Percentiles rank a stretch among this genome's conserved stretches.
Evolutionary conservation across 192 early-diverging fungal genomes (phyloP).

Genomic region (Chytriomyces sp.): DNA sequence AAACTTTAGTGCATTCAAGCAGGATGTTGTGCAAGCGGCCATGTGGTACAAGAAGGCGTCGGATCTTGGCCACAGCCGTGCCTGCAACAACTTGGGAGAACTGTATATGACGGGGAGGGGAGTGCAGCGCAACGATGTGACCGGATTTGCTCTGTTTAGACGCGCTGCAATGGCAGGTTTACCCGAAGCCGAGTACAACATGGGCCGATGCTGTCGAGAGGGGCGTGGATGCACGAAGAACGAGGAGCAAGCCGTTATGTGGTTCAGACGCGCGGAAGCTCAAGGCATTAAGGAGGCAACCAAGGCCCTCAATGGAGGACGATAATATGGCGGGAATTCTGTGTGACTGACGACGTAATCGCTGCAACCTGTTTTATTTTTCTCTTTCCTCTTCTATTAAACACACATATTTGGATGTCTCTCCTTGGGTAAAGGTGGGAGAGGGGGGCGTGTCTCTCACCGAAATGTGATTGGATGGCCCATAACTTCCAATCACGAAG

Average conservation of each 20-base stretch:
- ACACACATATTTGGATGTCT: too few species aligned
- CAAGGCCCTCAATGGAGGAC: slow-evolving; percentile 20
- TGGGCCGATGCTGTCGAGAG: slow-evolving; percentile 34
- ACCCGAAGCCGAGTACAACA: slow-evolving; percentile 36
- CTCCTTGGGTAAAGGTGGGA: too few species aligned
- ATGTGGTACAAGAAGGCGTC: slow-evolving; percentile 34
- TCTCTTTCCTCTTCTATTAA: too few species aligned
- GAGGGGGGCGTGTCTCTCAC: too few species aligned
- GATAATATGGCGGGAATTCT: not conserved
- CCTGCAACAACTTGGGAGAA: slow-evolving; percentile 32
- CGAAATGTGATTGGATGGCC: too few species aligned
- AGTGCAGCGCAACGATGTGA: slow-evolving; percentile 21
- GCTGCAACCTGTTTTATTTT: too few species aligned
- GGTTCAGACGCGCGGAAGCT: slow-evolving; percentile 30
- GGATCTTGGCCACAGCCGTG: slow-evolving; percentile 24
- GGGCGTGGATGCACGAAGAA: slow-evolving; percentile 28
- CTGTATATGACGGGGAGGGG: slow-evolving; percentile 37
- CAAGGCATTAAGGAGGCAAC: slow-evolving; percentile 33
- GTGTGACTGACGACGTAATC: too few species aligned
- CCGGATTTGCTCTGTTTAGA: slow-evolving; percentile 28
- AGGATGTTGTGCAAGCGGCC: slow-evolving; percentile 31
- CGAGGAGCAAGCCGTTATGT: slow-evolving; percentile 33
- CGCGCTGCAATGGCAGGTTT: slow-evolving; percentile 32
- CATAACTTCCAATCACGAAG: too few species aligned
- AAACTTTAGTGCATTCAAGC: slow-evolving; percentile 33